Evolutionary conservation across 2,329 filamentous ascomycete genomes (phyloP), one percentile per base, ranked within the genome.

Genomic region (Boeremia exigua): DNA sequence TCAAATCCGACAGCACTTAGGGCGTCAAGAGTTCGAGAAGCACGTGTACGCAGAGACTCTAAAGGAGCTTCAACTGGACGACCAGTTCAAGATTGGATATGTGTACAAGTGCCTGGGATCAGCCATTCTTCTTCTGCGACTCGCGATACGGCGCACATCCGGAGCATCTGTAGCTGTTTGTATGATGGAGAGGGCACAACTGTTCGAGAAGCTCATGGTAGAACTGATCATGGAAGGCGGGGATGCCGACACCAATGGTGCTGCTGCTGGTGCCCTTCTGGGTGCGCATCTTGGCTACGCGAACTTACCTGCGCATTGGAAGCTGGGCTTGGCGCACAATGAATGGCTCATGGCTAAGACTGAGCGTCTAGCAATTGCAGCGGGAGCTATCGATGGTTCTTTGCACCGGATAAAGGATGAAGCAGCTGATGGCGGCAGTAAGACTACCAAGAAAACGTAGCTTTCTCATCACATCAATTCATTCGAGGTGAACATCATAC

Each of bases 161-260:
- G 37, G 23, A 5, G 7, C n/a, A 3, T 12, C 32, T 11, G 45
- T 43, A 10, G 46, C 14, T 33, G 37, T 9, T 11, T 58, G 14
- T 30, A 42, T 29, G 10, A 33, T 51, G 14, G 42, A 54, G 10
- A 38, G 34, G n/a, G 46, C 42, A 3, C 17, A 27, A 46, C 47
- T 19, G 37, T 84, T 84, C 57, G 80, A 84, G 65, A 67, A 75
- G 6, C 68, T 82, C 10, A 80, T 84, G 11, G 80, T 78, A 0
- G 73, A 79, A 6, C 72, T 84, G 12, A 76, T 80, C 32, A 81
- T 83, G 79, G 73, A 78, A 32, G 82, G 80, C 2, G 82, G 82
- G 0, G 82, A 84, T 56, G 80, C 82, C 3, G 82, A 84, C 57
- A 84, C 82, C 0, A 84, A 84, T 55, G 81, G 80, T 6, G 82